Evolutionary conservation across 1,284 basidiomycete species (phyloP), one percentile per base, ranked within the genome.

Genomic region (Pterula multifida): DNA sequence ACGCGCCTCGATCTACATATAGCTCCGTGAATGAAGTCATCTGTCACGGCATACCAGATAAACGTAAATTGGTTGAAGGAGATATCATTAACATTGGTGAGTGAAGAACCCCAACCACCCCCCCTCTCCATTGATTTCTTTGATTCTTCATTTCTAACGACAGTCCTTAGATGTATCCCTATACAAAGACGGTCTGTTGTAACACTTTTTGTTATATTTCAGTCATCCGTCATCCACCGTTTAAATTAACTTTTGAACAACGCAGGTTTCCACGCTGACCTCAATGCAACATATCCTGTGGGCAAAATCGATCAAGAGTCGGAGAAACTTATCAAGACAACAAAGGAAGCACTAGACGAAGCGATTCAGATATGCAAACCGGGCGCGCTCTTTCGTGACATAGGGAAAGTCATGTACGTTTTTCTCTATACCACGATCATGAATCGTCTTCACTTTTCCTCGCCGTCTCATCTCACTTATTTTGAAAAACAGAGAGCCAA

Each of bases 21-120:
- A 88, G 87, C 26, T 92, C 90, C 24, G 71, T 98, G 39, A 98
- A 99, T 67, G 96, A 98, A 66, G 85, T 84, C 51, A 95, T 98
- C 60, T 98, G 96, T 65, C 96, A 98, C 65, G 91, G 91, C 50
- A 96, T 97, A 56, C 93, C 93, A 42, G 93, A 96, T 68, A 75
- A 87, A 58, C 73, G 92, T 51, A 89, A 85, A 56, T 67, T 96
- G 49, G 74, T 77, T 58, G 87, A 95, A 57, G 93, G 93, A 23
- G 94, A 97, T 65, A 97, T 97, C 58, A 71, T 96, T 63, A 96
- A 96, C 65, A 79, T 95, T 46, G 95, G 82, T 88, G 59, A 55
- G 67, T 52, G 51, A 45, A 23, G 25, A n/a, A 48, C 55, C 28
- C 3, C 52, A 22, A 35, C 17, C 25, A 32, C 39, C 35, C 22